Evolutionary conservation across 2,329 filamentous ascomycete species (phyloP), one percentile per base, ranked within the genome.

Genomic region (Fusarium sp.): DNA sequence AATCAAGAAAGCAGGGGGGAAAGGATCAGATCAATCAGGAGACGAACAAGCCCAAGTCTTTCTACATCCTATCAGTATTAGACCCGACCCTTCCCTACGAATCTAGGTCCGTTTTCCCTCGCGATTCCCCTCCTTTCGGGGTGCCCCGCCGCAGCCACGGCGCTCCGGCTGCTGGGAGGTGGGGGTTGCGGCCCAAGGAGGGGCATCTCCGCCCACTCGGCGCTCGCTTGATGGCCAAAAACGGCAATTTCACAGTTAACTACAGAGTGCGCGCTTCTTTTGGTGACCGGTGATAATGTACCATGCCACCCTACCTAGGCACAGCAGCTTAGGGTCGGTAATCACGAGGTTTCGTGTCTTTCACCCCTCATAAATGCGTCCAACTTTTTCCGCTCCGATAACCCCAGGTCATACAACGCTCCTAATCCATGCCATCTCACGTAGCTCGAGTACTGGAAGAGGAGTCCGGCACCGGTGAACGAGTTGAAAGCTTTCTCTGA

Each of bases 401-500:
- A 23, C 23, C 23, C 23, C 23, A 23, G 23, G 23, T 5, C 5
- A 23, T 23, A 23, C 23, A 23, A 23, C 23, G 23, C 23, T 23
- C 23, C 23, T 23, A 23, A 5, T 29, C 27, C 27, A 29, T 9
- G 8, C 27, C 27, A 29, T 29, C 27, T 29, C 23, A 36, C 42
- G 16, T 60, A 64, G 23, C 36, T 64, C 3, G 8, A 10, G 31
- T 64, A 56, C 11, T 64, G 56, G 3, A 64, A 27, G 3, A 64
- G 4, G 8, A 60, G 40, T 1, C 56, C 56, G 1, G 16, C 56
- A 6, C 38, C 18, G 4, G 50, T 31, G 8, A 64, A 29, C 2
- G 61, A 64, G n/a, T 36, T 59, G 31, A 64, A 64, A n/a, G 61
- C 61, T 2, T 11, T 25, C 8, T 8, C 13, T 1, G 56, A 64